Percentiles rank a stretch among this genome's conserved stretches.
Conservation (phyloP, 176 grass and related monocot species). For the Cenchrus americanus region DNA sequence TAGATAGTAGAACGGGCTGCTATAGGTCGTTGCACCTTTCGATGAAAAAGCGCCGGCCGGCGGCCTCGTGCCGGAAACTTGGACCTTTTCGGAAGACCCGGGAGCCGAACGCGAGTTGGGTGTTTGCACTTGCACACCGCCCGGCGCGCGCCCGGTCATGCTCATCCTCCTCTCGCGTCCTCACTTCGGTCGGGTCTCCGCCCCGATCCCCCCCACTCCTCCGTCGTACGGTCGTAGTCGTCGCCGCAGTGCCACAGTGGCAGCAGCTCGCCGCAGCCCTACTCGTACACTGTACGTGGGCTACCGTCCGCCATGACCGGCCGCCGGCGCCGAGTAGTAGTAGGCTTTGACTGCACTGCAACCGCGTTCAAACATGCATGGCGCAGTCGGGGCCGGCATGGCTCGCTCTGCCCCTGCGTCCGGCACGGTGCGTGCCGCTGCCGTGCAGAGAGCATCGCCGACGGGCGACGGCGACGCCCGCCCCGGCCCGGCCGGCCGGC, state of each 20-base stretch:
- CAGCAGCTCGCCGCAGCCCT: conserved; percentile 42
- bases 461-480: background rate
- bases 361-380: background rate
- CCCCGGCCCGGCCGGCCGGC: too few species aligned
- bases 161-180: too few species aligned
- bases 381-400: background rate
- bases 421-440: background rate
- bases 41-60: conserved; percentile 20
- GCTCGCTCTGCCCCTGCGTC: too few species aligned
- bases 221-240: too few species aligned
- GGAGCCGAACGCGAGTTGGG: background rate
- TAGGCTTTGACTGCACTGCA: conserved; percentile 40
- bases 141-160: too few species aligned
- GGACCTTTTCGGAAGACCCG: conserved; percentile 54
- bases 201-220: too few species aligned
- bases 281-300: background rate
- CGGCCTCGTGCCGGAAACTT: background rate
- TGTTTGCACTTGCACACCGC: background rate
- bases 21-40: conserved; percentile 14
- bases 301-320: conserved; percentile 30
- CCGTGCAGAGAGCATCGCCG: background rate
- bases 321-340: background rate
- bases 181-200: too few species aligned
- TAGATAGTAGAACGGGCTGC: background rate
- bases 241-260: background rate